Evolutionary conservation across 2,329 filamentous ascomycete genomes (phyloP).

Genomic region (Epichloe elymi): DNA sequence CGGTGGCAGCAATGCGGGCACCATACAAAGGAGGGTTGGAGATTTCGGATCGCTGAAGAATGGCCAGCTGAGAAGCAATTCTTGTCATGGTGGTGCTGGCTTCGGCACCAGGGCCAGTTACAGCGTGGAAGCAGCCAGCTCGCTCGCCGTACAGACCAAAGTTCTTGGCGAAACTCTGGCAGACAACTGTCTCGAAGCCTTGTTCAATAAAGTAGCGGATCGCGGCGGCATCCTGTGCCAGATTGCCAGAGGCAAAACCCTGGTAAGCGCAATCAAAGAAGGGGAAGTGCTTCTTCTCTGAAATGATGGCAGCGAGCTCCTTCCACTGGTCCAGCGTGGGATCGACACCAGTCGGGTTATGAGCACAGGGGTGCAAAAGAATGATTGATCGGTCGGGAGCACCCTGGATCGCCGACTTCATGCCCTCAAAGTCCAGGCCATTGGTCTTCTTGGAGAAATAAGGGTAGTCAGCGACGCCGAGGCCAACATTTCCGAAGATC

Average conservation of each 20-base stretch:
- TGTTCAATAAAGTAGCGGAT: conserved; percentile 88
- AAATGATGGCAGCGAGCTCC: conserved; percentile 67
- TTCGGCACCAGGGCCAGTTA: conserved; percentile 59
- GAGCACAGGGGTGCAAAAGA: conserved; percentile 86
- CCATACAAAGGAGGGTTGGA: conserved; percentile 94
- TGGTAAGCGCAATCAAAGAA: conserved; percentile 99
- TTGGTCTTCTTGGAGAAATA: conserved; percentile 87
- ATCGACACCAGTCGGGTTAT: conserved; percentile 97
- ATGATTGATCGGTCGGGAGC: conserved; percentile 75
- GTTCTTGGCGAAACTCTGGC: conserved; percentile 95
- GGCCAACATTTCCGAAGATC: conserved; percentile 84
- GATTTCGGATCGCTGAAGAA: conserved; percentile 94
- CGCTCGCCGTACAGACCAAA: conserved; percentile 96
- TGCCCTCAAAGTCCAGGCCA: conserved; percentile 83
- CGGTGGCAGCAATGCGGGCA: conserved; percentile 70
- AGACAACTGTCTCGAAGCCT: conserved; percentile 77
- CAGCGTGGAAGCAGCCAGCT: conserved; percentile 89
- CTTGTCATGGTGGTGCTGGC: conserved; percentile 47
- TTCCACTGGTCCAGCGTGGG: conserved; percentile 91
- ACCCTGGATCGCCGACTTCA: conserved; percentile 56
- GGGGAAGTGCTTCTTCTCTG: conserved; percentile 73
- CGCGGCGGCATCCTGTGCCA: conserved; percentile 76
- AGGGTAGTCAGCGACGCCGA: conserved; percentile 71
- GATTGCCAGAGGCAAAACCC: conserved; percentile 87
- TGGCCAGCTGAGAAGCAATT: conserved; percentile 77